Evolutionary conservation across 305 asterid genomes (phyloP), one percentile per base, ranked within the genome.

Genomic region (Fraxinus paxiana): DNA sequence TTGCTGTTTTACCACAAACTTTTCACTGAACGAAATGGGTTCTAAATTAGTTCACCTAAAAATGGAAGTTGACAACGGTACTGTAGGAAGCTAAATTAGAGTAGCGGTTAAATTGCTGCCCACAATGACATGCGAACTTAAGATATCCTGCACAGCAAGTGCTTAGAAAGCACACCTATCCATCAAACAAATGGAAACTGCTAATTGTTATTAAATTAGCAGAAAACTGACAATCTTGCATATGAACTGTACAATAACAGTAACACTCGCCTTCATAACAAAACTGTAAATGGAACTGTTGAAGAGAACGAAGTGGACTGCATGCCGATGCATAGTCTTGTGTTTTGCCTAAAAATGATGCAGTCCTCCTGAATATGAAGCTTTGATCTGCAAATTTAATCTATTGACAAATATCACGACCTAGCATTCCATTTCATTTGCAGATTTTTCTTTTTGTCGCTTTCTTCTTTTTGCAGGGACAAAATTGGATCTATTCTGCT

Each of bases 401-500:
- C 15, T 54, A 17, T 20, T 65, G 79, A 38, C 20, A 24, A 43
- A 6, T 5, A 80, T 48, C 54, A 56, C 1, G 6, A 75, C 48
- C 34, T 12, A 13, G 73, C 59, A 79, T 74, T 30, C 41, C 56
- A 69, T 75, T 77, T 61, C 81, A 38, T 54, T 31, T 8, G 77
- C 59, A 63, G 78, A 67, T 72, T 37, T 70, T 26, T 76, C 59
- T 76, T 71, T 70, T 74, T 73, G 81, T 67, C 81, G 85, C 82
- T 80, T 85, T 82, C 89, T 91, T 30, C 84, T 81, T 75, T 84
- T 85, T 26, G 75, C 30, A 2, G 89, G 83, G 83, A 86, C 84
- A 69, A 89, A 73, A 84, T 31, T 46, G 4, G 80, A 76, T 80
- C 78, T 83, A n/a, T 83, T 88, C 87, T 83, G 84, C 90, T 92